Percentiles rank a stretch among this genome's conserved stretches.
phyloP scores from a whole-genome alignment of 129 eudicot species.

The Arctium lappa region DNA sequence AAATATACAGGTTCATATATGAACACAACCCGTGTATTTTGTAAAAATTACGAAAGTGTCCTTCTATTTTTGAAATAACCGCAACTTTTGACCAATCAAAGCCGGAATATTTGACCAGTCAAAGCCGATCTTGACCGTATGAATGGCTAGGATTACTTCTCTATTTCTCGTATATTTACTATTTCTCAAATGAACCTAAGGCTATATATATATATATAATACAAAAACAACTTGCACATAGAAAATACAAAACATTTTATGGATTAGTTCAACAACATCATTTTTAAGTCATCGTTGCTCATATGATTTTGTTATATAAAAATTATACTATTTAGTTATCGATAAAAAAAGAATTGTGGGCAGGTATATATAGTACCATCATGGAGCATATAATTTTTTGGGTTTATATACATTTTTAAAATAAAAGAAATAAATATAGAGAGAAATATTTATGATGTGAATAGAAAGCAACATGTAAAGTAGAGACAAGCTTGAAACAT shows the following conservation, averaged over 20 bases:
- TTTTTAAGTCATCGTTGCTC: not conserved
- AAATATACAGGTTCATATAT: too few species aligned
- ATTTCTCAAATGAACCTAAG: too few species aligned
- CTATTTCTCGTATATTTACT: too few species aligned
- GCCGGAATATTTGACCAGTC: too few species aligned
- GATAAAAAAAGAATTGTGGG: not conserved
- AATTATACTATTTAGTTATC: not conserved
- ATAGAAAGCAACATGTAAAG: conserved; percentile 14
- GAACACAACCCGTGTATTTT: too few species aligned
- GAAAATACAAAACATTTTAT: not conserved
- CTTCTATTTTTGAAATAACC: too few species aligned
- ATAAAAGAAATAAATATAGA: conserved; percentile 1
- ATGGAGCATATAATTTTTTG: conserved; percentile 7
- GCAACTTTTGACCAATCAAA: too few species aligned
- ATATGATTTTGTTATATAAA: too few species aligned
- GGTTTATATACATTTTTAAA: conserved; percentile 1
- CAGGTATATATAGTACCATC: not conserved
- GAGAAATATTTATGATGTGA: conserved; percentile 14
- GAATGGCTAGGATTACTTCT: too few species aligned
- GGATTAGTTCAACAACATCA: not conserved
- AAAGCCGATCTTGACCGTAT: too few species aligned
- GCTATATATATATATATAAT: too few species aligned
- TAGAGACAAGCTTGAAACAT: conserved; percentile 26
- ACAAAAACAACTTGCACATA: not conserved
- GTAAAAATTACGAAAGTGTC: too few species aligned